A percentile compares a stretch with the other conserved stretches of the same genome.
Evolutionary conservation across 139 green algal genomes (phyloP).

Genomic region (Tetraselmis striata): DNA sequence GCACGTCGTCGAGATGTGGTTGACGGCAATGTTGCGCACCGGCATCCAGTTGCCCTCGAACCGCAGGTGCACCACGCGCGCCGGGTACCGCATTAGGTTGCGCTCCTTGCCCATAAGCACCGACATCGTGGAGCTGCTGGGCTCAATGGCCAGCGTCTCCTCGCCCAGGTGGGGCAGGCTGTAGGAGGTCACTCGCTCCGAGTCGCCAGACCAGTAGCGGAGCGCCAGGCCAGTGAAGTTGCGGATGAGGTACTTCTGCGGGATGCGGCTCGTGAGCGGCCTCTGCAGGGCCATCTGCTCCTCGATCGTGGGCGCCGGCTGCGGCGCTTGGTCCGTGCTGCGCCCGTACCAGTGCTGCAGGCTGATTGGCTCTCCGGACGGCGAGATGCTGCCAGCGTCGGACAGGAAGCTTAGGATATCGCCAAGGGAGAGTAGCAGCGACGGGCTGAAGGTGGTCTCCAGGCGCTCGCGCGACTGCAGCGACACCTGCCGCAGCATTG

Average conservation of each 20-base stretch:
- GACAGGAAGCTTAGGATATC: slow-evolving; percentile 54
- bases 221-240: slow-evolving; percentile 67
- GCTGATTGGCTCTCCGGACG: neutral
- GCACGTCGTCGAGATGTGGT: slow-evolving; percentile 3
- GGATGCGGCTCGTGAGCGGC: slow-evolving; percentile 47
- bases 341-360: neutral
- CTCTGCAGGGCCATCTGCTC: slow-evolving; percentile 53
- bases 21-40: slow-evolving; percentile 2
- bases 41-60: slow-evolving; percentile 82
- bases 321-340: neutral
- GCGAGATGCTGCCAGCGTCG: neutral
- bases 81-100: slow-evolving; percentile 37
- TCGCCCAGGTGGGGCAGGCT: slow-evolving; percentile 30
- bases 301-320: slow-evolving; percentile 34
- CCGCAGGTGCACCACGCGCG: slow-evolving; percentile 67
- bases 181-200: slow-evolving; percentile 16
- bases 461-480: slow-evolving; percentile 32
- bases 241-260: slow-evolving; percentile 77
- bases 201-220: slow-evolving; percentile 60
- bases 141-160: slow-evolving; percentile 46
- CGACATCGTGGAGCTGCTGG: slow-evolving; percentile 27
- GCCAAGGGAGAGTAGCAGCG: slow-evolving; percentile 62
- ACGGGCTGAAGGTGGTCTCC: slow-evolving; percentile 68
- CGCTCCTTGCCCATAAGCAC: slow-evolving; percentile 23
- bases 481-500: neutral